Conservation (phyloP, 2,329 filamentous ascomycete genomes). For the Myriosclerotinia curreyana region DNA sequence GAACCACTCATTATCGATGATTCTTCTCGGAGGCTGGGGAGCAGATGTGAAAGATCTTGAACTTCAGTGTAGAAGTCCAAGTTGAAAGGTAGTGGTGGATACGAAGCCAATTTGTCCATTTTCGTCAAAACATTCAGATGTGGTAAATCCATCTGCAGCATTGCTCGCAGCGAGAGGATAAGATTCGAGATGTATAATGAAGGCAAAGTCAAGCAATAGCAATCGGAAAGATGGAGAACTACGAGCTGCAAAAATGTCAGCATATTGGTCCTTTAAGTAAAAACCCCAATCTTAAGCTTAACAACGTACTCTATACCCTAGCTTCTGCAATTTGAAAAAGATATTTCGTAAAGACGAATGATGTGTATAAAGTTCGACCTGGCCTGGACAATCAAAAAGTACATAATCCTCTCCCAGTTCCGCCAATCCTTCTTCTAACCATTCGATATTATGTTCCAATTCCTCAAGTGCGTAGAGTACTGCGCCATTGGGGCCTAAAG, state of each 20-base stretch:
- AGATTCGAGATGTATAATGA: constrained; percentile 94
- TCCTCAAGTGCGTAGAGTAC: constrained; percentile 93
- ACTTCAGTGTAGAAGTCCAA: constrained; percentile 98
- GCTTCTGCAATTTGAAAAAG: constrained; percentile 83
- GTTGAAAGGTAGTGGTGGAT: constrained; percentile 87
- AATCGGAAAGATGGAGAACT: constrained; percentile 89
- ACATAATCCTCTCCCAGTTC: constrained; percentile 86
- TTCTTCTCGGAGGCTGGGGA: constrained; percentile 77
- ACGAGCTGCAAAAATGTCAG: constrained; percentile 64
- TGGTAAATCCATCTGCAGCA: constrained; percentile 97
- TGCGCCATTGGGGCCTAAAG: constrained; percentile 87
- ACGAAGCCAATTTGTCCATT: constrained; percentile 87
- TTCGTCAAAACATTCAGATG: constrained; percentile 96
- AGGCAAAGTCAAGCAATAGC: constrained; percentile 86
- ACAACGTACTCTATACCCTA: constrained; percentile 78
- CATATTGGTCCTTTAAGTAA: constrained; percentile 14
- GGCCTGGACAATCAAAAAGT: constrained; percentile 92
- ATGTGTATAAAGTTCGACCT: constrained; percentile 96
- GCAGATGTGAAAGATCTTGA: constrained; percentile 81
- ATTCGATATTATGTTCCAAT: constrained; percentile 89
- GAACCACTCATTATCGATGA: constrained; percentile 64
- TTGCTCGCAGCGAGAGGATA: constrained; percentile 86
- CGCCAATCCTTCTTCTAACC: constrained; percentile 78
- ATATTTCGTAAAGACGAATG: constrained; percentile 90
- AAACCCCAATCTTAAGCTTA: constrained; percentile 12